Conservation (phyloP, 345 rosid genomes). For the Gossypioides kirkii region DNA sequence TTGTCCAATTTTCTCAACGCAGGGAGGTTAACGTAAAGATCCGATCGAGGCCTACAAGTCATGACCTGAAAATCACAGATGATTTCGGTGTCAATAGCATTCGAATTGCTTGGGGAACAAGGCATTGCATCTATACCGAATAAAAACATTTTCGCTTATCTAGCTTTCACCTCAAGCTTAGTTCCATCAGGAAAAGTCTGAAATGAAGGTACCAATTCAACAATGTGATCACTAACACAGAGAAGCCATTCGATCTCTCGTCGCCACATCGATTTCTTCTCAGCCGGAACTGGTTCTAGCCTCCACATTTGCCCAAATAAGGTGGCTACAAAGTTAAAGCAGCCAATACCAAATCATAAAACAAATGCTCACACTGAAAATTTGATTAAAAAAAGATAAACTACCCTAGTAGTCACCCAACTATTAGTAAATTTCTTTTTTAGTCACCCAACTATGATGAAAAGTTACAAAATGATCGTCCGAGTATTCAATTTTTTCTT, state of each 20-base stretch:
- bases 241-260: slow-evolving; percentile 98
- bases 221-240: slow-evolving; percentile 89
- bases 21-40: slow-evolving; percentile 83
- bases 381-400: slow-evolving; percentile 6
- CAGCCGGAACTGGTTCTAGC: slow-evolving; percentile 66
- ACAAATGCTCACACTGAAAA: not conserved
- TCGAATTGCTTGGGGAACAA: not conserved
- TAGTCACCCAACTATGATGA: too few relatives aligned
- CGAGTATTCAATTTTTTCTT: too few relatives aligned
- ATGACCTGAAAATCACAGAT: slow-evolving; percentile 55
- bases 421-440: too few relatives aligned
- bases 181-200: slow-evolving; percentile 94
- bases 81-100: not conserved
- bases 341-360: not conserved
- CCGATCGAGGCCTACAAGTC: slow-evolving; percentile 91
- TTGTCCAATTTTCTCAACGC: slow-evolving; percentile 88
- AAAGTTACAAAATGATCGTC: too few relatives aligned
- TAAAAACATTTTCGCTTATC: not conserved
- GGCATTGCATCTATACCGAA: not conserved
- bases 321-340: slow-evolving; percentile 47
- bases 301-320: slow-evolving; percentile 98
- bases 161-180: slow-evolving; percentile 76
- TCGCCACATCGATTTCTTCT: slow-evolving; percentile 96
- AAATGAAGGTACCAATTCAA: slow-evolving; percentile 90
- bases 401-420: too few relatives aligned